phyloP scores from a whole-genome alignment of 441 rosid species.

The Gossypium lobatum region DNA sequence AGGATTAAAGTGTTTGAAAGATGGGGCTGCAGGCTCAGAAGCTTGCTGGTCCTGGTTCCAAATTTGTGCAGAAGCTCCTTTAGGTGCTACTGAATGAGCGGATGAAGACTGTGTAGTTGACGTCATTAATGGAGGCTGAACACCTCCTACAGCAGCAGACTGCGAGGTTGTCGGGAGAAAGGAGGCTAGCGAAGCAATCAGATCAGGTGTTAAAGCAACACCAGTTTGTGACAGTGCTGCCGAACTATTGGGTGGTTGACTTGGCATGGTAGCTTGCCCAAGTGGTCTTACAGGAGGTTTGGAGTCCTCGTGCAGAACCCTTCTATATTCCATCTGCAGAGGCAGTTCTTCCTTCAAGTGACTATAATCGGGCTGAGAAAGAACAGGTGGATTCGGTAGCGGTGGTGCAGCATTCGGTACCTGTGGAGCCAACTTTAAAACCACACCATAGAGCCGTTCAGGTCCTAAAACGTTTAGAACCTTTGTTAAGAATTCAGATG shows the following conservation, averaged over 20 bases:
- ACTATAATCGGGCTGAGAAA: constrained; percentile 34
- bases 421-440: constrained; percentile 69
- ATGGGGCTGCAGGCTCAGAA: constrained; percentile 36
- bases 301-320: constrained; percentile 44
- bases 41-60: constrained; percentile 46
- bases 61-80: constrained; percentile 40
- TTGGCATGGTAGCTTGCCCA: constrained; percentile 37
- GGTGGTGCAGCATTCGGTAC: constrained; percentile 29
- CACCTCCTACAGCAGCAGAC: constrained; percentile 35
- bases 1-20: constrained; percentile 46
- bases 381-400: constrained; percentile 27
- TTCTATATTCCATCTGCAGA: constrained; percentile 34
- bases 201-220: constrained; percentile 72
- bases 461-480: constrained; percentile 83
- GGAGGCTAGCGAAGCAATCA: constrained; percentile 68
- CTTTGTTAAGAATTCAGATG: constrained; percentile 76
- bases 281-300: constrained; percentile 39
- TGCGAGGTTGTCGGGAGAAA: constrained; percentile 61
- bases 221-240: constrained; percentile 45
- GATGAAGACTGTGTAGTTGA: constrained; percentile 36
- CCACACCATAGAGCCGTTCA: constrained; percentile 90
- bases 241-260: constrained; percentile 26
- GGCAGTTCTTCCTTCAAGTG: constrained; percentile 39
- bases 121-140: constrained; percentile 35
- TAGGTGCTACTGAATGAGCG: constrained; percentile 30